Evolutionary conservation across 139 green algal species (phyloP).

Genomic region (Zygnema cylindricum): DNA sequence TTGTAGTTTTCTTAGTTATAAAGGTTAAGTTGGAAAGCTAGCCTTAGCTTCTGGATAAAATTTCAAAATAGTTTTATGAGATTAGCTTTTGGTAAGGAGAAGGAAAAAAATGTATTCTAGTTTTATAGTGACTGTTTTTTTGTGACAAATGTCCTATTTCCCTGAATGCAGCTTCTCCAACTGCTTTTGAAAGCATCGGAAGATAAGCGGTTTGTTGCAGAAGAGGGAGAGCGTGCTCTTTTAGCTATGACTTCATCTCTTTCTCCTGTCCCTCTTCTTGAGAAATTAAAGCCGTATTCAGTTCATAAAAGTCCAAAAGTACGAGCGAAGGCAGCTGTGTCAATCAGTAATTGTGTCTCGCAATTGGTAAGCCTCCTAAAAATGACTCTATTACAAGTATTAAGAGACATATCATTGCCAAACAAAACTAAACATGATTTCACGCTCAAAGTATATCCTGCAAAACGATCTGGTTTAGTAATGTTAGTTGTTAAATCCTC

Average conservation of each 20-base stretch:
- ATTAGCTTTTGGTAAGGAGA: not conserved
- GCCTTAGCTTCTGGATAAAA: not conserved
- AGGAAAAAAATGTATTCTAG: not conserved
- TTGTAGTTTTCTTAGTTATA: too few species aligned
- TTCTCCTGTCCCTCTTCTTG: constrained; percentile 10
- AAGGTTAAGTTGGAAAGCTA: constrained; percentile 3
- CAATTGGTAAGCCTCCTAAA: constrained; percentile 19
- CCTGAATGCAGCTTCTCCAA: constrained; percentile 45
- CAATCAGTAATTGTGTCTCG: constrained; percentile 14
- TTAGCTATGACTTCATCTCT: constrained; percentile 15
- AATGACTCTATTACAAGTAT: too few species aligned
- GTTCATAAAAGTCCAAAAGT: constrained; percentile 43
- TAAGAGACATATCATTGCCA: too few species aligned
- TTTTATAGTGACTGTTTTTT: constrained; percentile 5
- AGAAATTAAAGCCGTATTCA: constrained; percentile 39
- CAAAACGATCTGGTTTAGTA: too few species aligned
- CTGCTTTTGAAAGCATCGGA: constrained; percentile 52
- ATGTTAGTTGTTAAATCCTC: too few species aligned
- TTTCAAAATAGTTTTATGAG: not conserved
- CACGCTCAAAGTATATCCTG: too few species aligned
- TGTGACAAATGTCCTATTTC: not conserved
- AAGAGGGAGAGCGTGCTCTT: constrained; percentile 38
- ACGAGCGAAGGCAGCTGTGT: constrained; percentile 42
- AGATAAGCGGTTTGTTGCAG: constrained; percentile 57
- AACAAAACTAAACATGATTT: too few species aligned